phyloP scores from a whole-genome alignment of 352 stramenopile genomes.

The Pseudoperonospora humuli region DNA sequence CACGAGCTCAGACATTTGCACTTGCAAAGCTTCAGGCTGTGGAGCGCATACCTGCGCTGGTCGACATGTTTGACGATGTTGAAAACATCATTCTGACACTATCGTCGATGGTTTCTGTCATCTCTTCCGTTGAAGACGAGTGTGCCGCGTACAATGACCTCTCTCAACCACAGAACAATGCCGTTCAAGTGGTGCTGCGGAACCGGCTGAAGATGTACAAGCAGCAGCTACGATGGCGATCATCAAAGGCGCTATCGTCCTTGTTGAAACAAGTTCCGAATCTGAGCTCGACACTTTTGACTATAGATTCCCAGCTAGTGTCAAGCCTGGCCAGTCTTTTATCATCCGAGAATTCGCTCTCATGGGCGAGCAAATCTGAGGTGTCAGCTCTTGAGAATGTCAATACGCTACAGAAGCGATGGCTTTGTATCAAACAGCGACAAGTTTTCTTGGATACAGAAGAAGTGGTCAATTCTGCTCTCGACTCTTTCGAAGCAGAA shows the following conservation, averaged over 20 bases:
- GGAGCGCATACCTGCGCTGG: constrained; percentile 62
- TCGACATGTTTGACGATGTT: constrained; percentile 74
- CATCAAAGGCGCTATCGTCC: constrained; percentile 61
- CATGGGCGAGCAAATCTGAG: constrained; percentile 17
- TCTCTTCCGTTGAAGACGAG: constrained; percentile 21
- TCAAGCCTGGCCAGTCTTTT: constrained; percentile 50
- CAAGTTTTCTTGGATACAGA: constrained; percentile 65
- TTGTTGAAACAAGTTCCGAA: constrained; percentile 65
- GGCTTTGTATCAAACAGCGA: constrained; percentile 64
- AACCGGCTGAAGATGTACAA: constrained; percentile 59
- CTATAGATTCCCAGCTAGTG: constrained; percentile 55
- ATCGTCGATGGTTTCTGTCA: constrained; percentile 37
- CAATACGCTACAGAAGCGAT: constrained; percentile 46
- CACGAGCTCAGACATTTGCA: constrained; percentile 23
- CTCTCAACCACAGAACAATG: constrained; percentile 54
- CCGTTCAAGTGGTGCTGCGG: constrained; percentile 51
- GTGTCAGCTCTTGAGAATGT: constrained; percentile 11
- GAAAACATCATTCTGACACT: constrained; percentile 46
- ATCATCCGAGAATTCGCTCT: constrained; percentile 43
- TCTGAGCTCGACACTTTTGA: constrained; percentile 29
- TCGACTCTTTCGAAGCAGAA: constrained; percentile 54
- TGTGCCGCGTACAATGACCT: constrained; percentile 33
- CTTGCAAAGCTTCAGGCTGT: constrained; percentile 50
- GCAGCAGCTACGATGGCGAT: constrained; percentile 73
- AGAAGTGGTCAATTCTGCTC: constrained; percentile 52